Evolutionary conservation across 805 yeast genomes (phyloP), one percentile per base, ranked within the genome.

Genomic region (Monosporozyma servazzii): DNA sequence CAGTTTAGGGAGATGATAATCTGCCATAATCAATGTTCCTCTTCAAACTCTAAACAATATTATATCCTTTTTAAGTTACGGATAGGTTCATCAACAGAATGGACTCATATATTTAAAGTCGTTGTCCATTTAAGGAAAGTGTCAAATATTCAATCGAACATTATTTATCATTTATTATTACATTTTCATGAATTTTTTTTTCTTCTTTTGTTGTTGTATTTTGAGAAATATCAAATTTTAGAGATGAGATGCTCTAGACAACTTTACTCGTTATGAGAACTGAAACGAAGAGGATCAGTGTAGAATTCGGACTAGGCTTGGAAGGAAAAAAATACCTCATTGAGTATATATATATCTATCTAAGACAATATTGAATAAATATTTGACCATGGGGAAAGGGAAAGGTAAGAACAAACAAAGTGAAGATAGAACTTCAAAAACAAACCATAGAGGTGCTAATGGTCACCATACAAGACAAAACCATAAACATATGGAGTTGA

Each of bases 381-480:
- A 39, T 18, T 3, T 10, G 25, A 21, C 5, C 15, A 53, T 53
- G 56, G 54, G 50, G 1, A 71, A 70, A 73, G 73, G 66, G 8
- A 71, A 70, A 55, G 75, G 75, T 13, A 70, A 70, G 58, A 77
- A 78, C 56, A 79, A 80, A 61, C 71, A 68, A 3, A 62, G 67
- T 23, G 81, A 77, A 9, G 54, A 61, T 5, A 65, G 68, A 37
- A 55, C 69, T 21, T 62, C 59, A 36, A 70, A 66, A 51, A 20
- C 37, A 30, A 47, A 23, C 20, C 51, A 50, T 31, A 43, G 56
- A 36, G 78, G 81, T 1, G 72, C 80, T 3, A 81, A 79, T 61
- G 80, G 84, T 0, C 82, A 80, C 58, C 76, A 75, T 50, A 71
- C 79, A 0, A 79, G 79, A 57, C 76, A 74, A 30, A 78, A 77